Evolutionary conservation across 1,284 basidiomycete species (phyloP).

Genomic region (Exsudoporus floridanus): DNA sequence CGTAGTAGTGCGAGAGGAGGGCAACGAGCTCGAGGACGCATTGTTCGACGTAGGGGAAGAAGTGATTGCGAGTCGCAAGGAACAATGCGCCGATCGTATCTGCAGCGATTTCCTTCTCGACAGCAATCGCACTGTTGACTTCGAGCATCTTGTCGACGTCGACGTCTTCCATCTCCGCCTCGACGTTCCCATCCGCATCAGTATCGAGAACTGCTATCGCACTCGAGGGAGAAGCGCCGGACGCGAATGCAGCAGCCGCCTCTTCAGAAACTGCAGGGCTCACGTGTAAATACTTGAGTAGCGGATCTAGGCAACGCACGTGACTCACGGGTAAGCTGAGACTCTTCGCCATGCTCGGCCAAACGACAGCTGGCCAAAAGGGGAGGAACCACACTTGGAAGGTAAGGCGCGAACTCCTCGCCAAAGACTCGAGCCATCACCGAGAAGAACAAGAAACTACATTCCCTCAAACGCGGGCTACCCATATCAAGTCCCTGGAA

Average conservation of each 20-base stretch:
- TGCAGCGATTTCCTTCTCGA: slow-evolving; percentile 99
- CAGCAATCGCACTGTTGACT: slow-evolving; percentile 94
- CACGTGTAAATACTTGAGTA: no score
- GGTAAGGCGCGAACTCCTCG: slow-evolving; percentile 89
- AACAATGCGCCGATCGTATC: slow-evolving; percentile 96
- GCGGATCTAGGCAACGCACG: slow-evolving; percentile 1
- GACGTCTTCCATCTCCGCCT: slow-evolving; percentile 81
- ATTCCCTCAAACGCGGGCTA: slow-evolving; percentile 88
- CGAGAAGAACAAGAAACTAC: slow-evolving; percentile 98
- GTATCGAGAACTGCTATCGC: slow-evolving; percentile 60
- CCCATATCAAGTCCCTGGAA: slow-evolving; percentile 90
- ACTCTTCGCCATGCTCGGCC: slow-evolving; percentile 75
- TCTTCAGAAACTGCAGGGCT: slow-evolving; percentile 55
- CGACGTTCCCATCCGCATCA: slow-evolving; percentile 56
- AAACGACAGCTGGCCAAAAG: slow-evolving; percentile 87
- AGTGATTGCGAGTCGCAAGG: slow-evolving; percentile 77
- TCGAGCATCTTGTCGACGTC: slow-evolving; percentile 85
- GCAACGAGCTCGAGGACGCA: slow-evolving; percentile 80
- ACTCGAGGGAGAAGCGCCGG: slow-evolving; percentile 68
- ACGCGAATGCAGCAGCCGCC: slow-evolving; percentile 59
- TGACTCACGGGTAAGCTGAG: slow-evolving; percentile 41
- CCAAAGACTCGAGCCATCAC: slow-evolving; percentile 97
- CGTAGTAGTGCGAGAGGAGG: slow-evolving; percentile 93
- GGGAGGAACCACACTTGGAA: slow-evolving; percentile 84
- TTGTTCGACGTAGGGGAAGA: slow-evolving; percentile 86